Evolutionary conservation across 2,329 filamentous ascomycete genomes (phyloP).

Genomic region (Phymatotrichopsis omnivora): DNA sequence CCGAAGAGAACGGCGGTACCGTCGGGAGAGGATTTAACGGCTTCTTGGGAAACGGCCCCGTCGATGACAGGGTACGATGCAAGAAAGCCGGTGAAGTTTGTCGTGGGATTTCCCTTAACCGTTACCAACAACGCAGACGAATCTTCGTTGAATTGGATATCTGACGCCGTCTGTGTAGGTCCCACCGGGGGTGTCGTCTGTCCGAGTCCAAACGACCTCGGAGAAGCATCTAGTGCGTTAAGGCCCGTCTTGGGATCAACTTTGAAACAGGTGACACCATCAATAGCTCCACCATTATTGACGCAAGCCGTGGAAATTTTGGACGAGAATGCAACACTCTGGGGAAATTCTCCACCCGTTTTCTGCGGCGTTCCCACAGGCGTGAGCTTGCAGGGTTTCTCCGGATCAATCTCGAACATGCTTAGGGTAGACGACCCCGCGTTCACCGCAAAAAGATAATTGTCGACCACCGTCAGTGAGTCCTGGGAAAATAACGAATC

Average conservation of each 20-base stretch:
- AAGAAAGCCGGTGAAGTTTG: slow-evolving; percentile 49
- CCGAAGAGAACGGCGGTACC: slow-evolving; percentile 53
- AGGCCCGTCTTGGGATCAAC: slow-evolving; percentile 38
- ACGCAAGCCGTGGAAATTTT: slow-evolving; percentile 40
- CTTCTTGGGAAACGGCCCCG: slow-evolving; percentile 19
- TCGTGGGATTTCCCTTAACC: slow-evolving; percentile 49
- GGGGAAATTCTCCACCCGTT: slow-evolving; percentile 45
- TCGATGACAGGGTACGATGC: slow-evolving; percentile 42
- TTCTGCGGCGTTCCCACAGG: slow-evolving; percentile 39
- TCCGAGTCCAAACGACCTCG: slow-evolving; percentile 42
- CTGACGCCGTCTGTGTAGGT: slow-evolving; percentile 50
- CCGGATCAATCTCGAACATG: slow-evolving; percentile 40
- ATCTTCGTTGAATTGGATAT: slow-evolving; percentile 50
- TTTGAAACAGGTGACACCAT: slow-evolving; percentile 40
- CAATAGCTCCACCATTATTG: slow-evolving; percentile 38
- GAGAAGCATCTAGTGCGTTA: slow-evolving; percentile 37
- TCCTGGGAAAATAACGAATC: slow-evolving; percentile 45
- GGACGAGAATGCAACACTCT: slow-evolving; percentile 42
- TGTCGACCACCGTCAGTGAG: slow-evolving; percentile 23
- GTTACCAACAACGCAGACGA: slow-evolving; percentile 45
- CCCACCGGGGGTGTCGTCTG: slow-evolving; percentile 51
- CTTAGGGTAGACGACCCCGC: slow-evolving; percentile 45
- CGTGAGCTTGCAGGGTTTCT: slow-evolving; percentile 40
- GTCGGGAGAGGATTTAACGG: slow-evolving; percentile 37
- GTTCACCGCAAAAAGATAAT: slow-evolving; percentile 45